A percentile compares a stretch with the other conserved stretches of the same genome.
phyloP scores from a whole-genome alignment of 1,139 yeast genomes.

The Kodamaea fungicola region DNA sequence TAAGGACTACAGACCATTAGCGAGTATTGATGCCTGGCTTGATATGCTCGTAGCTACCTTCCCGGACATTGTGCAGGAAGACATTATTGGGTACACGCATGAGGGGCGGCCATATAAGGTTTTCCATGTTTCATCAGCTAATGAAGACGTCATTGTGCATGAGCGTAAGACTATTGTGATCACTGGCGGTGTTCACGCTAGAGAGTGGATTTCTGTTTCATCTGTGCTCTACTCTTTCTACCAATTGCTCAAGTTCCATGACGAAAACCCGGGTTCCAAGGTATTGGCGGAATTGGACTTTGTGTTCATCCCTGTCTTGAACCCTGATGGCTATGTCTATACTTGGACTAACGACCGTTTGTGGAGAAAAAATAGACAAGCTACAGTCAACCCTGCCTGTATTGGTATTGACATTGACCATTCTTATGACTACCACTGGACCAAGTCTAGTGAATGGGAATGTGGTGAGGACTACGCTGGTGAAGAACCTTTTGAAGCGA shows the following conservation, averaged over 20 bases:
- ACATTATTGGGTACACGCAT: conserved; percentile 67
- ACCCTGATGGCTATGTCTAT: conserved; percentile 88
- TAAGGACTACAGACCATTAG: conserved; percentile 64
- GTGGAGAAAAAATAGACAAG: conserved; percentile 89
- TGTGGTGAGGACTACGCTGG: conserved; percentile 87
- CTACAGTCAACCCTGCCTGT: conserved; percentile 63
- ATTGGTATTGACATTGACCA: conserved; percentile 85
- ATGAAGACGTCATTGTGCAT: conserved; percentile 38
- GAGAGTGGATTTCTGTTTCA: conserved; percentile 86
- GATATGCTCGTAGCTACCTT: conserved; percentile 53
- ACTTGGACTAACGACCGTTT: conserved; percentile 78
- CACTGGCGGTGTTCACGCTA: conserved; percentile 83
- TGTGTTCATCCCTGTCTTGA: conserved; percentile 74
- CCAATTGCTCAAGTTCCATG: conserved; percentile 52
- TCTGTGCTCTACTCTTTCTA: conserved; percentile 63
- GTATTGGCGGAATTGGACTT: conserved; percentile 54
- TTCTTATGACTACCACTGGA: conserved; percentile 76
- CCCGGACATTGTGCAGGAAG: conserved; percentile 58
- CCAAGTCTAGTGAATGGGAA: conserved; percentile 59
- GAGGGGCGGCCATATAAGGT: conserved; percentile 72
- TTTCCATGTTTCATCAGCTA: conserved; percentile 54
- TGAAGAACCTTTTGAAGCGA: conserved; percentile 69
- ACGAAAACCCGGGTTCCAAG: conserved; percentile 28
- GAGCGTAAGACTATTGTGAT: conserved; percentile 67
- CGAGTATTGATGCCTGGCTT: conserved; percentile 71